These are phyloP conservation scores for Deinandra increscens DNA, from an alignment of 129 eudicot genomes.

Conservation along the genomic window DNA sequence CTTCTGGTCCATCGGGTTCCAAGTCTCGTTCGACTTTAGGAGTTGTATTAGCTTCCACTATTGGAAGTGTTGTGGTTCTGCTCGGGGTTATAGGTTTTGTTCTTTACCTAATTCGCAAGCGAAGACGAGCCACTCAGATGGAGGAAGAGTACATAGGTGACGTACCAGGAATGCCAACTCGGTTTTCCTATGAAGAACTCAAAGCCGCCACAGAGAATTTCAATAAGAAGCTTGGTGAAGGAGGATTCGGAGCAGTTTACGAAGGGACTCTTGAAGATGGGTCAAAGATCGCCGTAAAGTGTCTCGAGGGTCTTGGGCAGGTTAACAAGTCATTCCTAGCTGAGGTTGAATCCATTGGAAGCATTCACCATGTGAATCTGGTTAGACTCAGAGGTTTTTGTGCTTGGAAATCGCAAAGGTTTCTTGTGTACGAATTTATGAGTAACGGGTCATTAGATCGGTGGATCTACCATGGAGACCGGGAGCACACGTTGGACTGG, in stretches of 20 bases:
- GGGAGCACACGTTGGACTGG: background rate
- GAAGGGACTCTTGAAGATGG: background rate
- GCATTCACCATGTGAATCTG: constrained; percentile 8
- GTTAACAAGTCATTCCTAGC: background rate
- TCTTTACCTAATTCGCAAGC: background rate
- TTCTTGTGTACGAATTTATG: background rate
- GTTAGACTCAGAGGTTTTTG: background rate
- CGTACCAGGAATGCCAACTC: background rate
- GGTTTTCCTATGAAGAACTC: background rate
- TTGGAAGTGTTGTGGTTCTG: background rate
- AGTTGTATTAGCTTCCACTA: background rate
- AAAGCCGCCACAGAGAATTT: background rate
- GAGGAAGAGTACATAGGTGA: background rate
- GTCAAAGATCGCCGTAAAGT: background rate
- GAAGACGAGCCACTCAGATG: background rate
- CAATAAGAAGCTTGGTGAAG: background rate
- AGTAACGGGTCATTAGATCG: background rate
- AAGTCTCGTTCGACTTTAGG: background rate
- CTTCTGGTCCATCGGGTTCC: background rate
- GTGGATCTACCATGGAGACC: background rate
- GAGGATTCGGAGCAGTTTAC: background rate
- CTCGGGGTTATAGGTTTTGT: background rate
- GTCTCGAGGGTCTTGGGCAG: constrained; percentile 3
- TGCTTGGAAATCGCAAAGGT: background rate
- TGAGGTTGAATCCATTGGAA: background rate